Conservation (phyloP, 2,329 filamentous ascomycete species). For the Pseudophaeomoniella oleicola region DNA sequence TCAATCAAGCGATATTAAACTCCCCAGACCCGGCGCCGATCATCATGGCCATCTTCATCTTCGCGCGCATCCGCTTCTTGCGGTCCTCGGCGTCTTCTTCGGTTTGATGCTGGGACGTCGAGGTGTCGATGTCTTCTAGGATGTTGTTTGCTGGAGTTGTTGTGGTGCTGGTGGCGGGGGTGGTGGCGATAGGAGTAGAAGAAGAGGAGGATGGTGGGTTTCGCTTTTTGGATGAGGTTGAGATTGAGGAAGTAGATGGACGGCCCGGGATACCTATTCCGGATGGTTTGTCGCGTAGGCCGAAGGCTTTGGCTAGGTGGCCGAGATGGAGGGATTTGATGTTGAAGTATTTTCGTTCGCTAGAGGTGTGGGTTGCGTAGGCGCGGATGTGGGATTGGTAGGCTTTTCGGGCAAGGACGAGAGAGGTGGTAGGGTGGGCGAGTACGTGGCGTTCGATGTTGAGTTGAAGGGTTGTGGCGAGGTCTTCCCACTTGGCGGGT, state of each 20-base stretch:
- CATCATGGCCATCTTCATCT: constrained; percentile 36
- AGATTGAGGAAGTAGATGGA: background rate
- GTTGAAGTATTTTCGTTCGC: constrained; percentile 77
- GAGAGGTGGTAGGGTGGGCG: constrained; percentile 49
- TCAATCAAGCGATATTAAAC: constrained; percentile 44
- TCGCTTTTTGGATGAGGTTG: constrained; percentile 23
- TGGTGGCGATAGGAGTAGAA: background rate
- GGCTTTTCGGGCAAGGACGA: constrained; percentile 54
- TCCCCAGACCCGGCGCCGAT: constrained; percentile 36
- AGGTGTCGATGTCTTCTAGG: constrained; percentile 20
- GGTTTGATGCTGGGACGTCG: constrained; percentile 13
- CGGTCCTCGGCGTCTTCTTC: constrained; percentile 21
- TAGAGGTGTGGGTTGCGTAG: constrained; percentile 83
- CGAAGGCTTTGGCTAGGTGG: constrained; percentile 88
- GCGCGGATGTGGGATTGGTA: constrained; percentile 88
- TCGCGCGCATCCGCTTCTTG: constrained; percentile 35
- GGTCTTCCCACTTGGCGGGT: constrained; percentile 43
- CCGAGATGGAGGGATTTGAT: constrained; percentile 84
- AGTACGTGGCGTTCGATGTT: constrained; percentile 52
- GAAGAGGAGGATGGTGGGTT: too few species aligned
- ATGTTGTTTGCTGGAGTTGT: background rate
- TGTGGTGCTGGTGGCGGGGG: background rate
- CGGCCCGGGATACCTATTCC: constrained; percentile 47
- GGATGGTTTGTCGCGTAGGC: constrained; percentile 71
- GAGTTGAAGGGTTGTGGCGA: constrained; percentile 53